Percentiles rank a stretch among this genome's conserved stretches.
phyloP scores from a whole-genome alignment of 371 early-diverging fungal species.

The Phascolomyces articulosus region DNA sequence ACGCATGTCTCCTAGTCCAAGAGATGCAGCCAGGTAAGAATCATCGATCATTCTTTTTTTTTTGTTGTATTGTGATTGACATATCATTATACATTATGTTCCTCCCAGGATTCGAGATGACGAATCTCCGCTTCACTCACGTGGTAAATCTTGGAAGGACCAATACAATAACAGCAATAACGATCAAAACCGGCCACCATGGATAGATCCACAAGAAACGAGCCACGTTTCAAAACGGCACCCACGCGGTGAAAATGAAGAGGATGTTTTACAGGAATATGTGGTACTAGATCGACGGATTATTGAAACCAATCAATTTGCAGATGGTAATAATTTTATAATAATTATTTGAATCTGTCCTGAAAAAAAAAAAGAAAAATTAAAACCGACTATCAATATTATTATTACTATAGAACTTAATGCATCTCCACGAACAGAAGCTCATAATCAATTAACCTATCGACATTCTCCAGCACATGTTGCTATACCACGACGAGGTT shows the following conservation, averaged over 20 bases:
- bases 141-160: neutral
- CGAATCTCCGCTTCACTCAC: conserved; percentile 7
- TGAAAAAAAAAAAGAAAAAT: too few species aligned
- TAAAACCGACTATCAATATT: neutral
- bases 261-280: conserved; percentile 77
- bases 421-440: conserved; percentile 21
- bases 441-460: neutral
- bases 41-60: too few species aligned
- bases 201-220: conserved; percentile 2
- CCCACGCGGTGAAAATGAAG: conserved; percentile 34
- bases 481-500: conserved; percentile 18
- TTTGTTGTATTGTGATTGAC: neutral
- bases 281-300: conserved; percentile 84
- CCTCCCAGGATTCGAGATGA: neutral
- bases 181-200: conserved; percentile 5
- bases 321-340: conserved; percentile 64
- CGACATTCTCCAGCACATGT: conserved; percentile 12
- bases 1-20: neutral
- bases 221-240: conserved; percentile 2
- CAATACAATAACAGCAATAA: neutral
- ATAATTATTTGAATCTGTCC: too few species aligned
- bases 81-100: neutral
- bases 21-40: neutral
- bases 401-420: conserved; percentile 16
- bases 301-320: conserved; percentile 87